Evolutionary conservation across 2,329 filamentous ascomycete genomes (phyloP).

Genomic region (Rutstroemia sp.): DNA sequence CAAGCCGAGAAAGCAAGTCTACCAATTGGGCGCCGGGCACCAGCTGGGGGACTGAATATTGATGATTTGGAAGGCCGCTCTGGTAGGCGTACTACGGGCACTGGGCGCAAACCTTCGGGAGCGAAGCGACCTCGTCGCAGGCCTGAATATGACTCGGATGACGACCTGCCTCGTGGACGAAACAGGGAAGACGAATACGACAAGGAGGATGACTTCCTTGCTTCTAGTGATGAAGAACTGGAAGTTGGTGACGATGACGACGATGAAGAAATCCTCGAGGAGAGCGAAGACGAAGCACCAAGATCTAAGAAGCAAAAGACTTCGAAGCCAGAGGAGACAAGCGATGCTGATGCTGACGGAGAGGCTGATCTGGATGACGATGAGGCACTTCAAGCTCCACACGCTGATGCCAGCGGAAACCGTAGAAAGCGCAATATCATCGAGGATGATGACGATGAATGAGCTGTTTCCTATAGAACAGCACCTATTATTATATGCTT

Average conservation of each 20-base stretch:
- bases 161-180: slow-evolving; percentile 52
- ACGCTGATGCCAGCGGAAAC: slow-evolving; percentile 26
- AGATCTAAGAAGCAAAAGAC: slow-evolving; percentile 29
- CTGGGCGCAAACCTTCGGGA: slow-evolving; percentile 46
- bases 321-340: slow-evolving; percentile 33
- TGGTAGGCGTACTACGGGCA: slow-evolving; percentile 37
- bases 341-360: slow-evolving; percentile 42
- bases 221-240: slow-evolving; percentile 63
- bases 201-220: slow-evolving; percentile 72
- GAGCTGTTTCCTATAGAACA: background rate
- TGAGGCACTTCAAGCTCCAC: slow-evolving; percentile 31
- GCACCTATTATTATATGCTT: background rate
- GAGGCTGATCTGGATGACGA: slow-evolving; percentile 49
- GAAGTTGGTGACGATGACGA: slow-evolving; percentile 47
- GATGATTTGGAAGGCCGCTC: slow-evolving; percentile 60
- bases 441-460: slow-evolving; percentile 48
- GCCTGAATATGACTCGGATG: slow-evolving; percentile 69
- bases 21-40: slow-evolving; percentile 31
- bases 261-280: slow-evolving; percentile 37
- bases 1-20: slow-evolving; percentile 50
- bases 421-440: slow-evolving; percentile 49
- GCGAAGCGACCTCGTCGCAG: slow-evolving; percentile 45
- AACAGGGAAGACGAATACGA: slow-evolving; percentile 69
- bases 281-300: slow-evolving; percentile 29
- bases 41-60: slow-evolving; percentile 52